Evolutionary conservation across 1,284 basidiomycete genomes (phyloP).

Genomic region (Neolentinus lepideus): DNA sequence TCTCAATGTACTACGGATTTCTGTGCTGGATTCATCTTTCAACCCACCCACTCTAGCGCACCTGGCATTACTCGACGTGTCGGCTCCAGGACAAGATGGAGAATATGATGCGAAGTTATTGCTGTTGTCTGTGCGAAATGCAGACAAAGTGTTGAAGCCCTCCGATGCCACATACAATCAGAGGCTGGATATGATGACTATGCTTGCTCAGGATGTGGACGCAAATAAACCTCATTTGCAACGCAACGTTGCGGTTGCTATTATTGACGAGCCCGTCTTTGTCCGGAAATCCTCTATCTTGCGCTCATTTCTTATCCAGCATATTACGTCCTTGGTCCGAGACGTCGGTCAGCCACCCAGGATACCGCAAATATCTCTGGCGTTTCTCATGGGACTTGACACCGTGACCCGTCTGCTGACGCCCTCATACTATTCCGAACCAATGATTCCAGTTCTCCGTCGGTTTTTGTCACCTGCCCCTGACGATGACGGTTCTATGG

Average conservation of each 20-base stretch:
- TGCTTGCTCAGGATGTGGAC: slow-evolving; percentile 41
- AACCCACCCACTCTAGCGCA: slow-evolving; percentile 93
- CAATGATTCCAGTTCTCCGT: slow-evolving; percentile 51
- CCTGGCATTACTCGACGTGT: slow-evolving; percentile 57
- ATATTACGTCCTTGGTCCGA: slow-evolving; percentile 6
- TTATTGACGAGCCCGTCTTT: slow-evolving; percentile 87
- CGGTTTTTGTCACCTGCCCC: slow-evolving; percentile 49
- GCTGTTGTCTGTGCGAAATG: slow-evolving; percentile 84
- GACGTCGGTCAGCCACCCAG: slow-evolving; percentile 9
- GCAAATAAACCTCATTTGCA: slow-evolving; percentile 9
- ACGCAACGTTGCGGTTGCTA: slow-evolving; percentile 67
- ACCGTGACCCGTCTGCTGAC: slow-evolving; percentile 84
- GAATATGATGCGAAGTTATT: slow-evolving; percentile 76
- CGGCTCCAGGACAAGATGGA: slow-evolving; percentile 6
- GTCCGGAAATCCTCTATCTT: slow-evolving; percentile 74
- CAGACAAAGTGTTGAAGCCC: slow-evolving; percentile 74
- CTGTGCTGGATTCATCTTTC: slow-evolving; percentile 88
- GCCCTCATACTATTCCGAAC: slow-evolving; percentile 68
- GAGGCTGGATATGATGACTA: slow-evolving; percentile 78
- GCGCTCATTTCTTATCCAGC: slow-evolving; percentile 35
- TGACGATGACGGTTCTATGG: slow-evolving; percentile 49
- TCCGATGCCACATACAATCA: slow-evolving; percentile 72
- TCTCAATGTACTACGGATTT: slow-evolving; percentile 33
- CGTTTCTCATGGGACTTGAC: slow-evolving; percentile 81
- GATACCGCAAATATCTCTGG: slow-evolving; percentile 33